Evolutionary conservation across 1,284 basidiomycete species (phyloP).

Genomic region (Rhodotorula sp.): DNA sequence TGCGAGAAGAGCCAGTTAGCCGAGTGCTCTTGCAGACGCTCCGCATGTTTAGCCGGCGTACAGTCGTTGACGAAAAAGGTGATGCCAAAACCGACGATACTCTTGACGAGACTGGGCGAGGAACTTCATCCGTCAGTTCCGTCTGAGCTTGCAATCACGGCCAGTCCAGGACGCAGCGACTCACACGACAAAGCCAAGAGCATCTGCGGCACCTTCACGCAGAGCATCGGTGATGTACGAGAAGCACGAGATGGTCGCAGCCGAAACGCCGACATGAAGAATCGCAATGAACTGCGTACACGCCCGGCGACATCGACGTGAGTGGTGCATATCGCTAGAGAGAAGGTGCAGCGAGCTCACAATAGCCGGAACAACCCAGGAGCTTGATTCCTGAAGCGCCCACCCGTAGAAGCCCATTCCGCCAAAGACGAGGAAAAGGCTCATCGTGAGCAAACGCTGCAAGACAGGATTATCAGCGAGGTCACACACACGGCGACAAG

Average conservation of each 20-base stretch:
- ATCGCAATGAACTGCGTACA: constrained; percentile 12
- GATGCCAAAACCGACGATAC: constrained; percentile 54
- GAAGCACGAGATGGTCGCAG: constrained; percentile 17
- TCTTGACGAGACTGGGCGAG: constrained; percentile 48
- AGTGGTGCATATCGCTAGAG: too few species aligned
- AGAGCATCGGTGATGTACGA: constrained; percentile 10
- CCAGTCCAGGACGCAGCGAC: neutral
- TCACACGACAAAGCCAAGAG: constrained; percentile 11
- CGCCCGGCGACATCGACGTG: too few species aligned
- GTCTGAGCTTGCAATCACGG: too few species aligned
- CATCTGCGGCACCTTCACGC: neutral
- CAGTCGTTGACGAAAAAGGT: constrained; percentile 56
- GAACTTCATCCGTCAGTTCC: neutral
- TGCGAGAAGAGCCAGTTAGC: constrained; percentile 38
- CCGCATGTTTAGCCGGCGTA: constrained; percentile 40
- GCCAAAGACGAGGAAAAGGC: constrained; percentile 52
- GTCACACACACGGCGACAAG: constrained; percentile 48
- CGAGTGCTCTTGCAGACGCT: constrained; percentile 14
- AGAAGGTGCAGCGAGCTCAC: neutral
- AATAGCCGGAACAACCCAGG: constrained; percentile 12
- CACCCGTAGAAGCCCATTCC: constrained; percentile 46
- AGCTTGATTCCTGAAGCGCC: constrained; percentile 26
- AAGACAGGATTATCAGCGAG: neutral
- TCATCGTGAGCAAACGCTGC: constrained; percentile 39
- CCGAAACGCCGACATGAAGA: constrained; percentile 11